Base-by-base conservation (phyloP, 2,329 filamentous ascomycete species). In the Alternaria gaisen region DNA sequence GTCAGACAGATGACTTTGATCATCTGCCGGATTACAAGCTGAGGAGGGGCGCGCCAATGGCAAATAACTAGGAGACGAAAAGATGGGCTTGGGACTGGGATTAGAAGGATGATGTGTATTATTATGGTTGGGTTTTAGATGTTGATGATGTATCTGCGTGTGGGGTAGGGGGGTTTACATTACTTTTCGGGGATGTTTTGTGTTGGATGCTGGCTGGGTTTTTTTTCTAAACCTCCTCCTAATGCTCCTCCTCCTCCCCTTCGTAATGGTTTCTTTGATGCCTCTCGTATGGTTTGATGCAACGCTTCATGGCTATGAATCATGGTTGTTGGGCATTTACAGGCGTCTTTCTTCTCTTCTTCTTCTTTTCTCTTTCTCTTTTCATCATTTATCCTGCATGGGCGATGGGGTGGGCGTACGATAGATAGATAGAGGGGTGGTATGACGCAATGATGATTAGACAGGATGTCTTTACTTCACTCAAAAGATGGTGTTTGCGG, bases 1-100 rank as follows among this genome's bases (percentile, higher is more conserved):
- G 92, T 64, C 83, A 85, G 3, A 86, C 82, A 20, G 88, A 90
- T 64, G 93, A 90, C 86, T 99, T 99, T 72, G 89, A 95, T 60
- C 89, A 95, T 75, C 81, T 96, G 46, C 91, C 90, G n/a, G 85
- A 94, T 72, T 98, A 95, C 80, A 88, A 91, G 79, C 86, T 95
- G 30, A 87, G 87, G 65, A 86, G 86, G 71, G 87, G 86, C 71
- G 87, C 86, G 14, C 64, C 73, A 20, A 66, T 66, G 53, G 60
- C 61, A 32, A 66, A 68, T 9, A 64, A 70, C 46, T 69, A 68
- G 56, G 11, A 36, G 41, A 34, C 4, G 24, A 5, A 36, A 36
- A 16, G 26, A 16, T 14, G 24, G 18, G 38, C 32, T 46, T 46
- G 26, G n/a, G 36, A 20, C 36, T 54, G 26, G 22, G 50, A 40